Base-by-base conservation (phyloP, 768 basidiomycete species). In the Hygrophorus russula region DNA sequence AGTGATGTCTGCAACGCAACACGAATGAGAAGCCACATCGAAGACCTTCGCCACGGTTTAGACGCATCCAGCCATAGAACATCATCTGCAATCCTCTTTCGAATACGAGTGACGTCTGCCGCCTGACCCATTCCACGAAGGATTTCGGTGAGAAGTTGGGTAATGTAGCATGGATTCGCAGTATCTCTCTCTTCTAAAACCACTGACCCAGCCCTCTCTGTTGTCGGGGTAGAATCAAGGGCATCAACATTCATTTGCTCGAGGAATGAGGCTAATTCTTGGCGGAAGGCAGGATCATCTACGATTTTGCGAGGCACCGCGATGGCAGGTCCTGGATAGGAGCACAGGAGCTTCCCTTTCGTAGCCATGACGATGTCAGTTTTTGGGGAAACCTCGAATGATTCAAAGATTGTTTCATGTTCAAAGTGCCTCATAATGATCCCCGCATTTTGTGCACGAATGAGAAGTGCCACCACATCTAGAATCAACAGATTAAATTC, bases 11-110 rank as follows among this genome's bases (percentile, higher is more conserved):
- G 71, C 18, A 72, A 48, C 1, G 61, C 59, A 3, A 76, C 68
- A 6, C 73, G 67, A 28, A 72, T 53, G 10, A 71, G 51, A 3
- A 74, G 64, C 73, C 74, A 77, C 9, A 72, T 56, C 0, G 70
- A 56, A 5, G 71, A 70, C 17, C 74, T 60, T 19, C 76, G 57
- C 74, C 74, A 77, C 11, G 59, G 75, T 42, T 61, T 55, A 24
- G 49, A 40, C 2, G 66, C 56, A 15, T 57, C 45, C 3, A 59
- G 32, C 67, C 70, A 70, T 17, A 69, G 56, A 2, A 73, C 66
- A 17, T 76, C 68, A 40, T 76, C 73, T 5, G 58, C 59, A 0
- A 73, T 57, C 6, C 69, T 66, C 51, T 76, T 76, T 10, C 42
- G 49, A 14, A 69, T 60, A 31, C 58, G 52, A 29, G 45, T 30